Conservation (phyloP, 306 rosid species). For the Cicer chorassanicum region DNA sequence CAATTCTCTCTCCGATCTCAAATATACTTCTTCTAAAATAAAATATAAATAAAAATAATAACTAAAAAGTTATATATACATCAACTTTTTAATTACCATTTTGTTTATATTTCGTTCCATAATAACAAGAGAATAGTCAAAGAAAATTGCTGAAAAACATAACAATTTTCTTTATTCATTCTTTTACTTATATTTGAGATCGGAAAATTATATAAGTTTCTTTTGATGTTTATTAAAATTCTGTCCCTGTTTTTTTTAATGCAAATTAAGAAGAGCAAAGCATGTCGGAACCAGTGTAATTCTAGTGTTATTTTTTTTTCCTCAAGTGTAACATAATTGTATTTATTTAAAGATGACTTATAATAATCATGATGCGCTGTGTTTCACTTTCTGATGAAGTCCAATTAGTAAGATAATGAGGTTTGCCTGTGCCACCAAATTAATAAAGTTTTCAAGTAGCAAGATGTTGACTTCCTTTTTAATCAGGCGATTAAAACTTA, state of each 20-base stretch:
- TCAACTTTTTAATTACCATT: too few relatives aligned
- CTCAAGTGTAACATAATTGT: not conserved
- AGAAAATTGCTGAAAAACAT: too few relatives aligned
- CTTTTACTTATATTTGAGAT: too few relatives aligned
- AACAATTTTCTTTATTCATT: too few relatives aligned
- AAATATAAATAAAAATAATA: too few relatives aligned
- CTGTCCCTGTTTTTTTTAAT: not conserved
- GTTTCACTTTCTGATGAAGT: not conserved
- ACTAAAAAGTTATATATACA: too few relatives aligned
- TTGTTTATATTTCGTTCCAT: too few relatives aligned
- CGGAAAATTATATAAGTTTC: too few relatives aligned
- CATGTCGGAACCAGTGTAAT: not conserved
- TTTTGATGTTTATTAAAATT: too few relatives aligned
- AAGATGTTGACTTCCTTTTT: not conserved
- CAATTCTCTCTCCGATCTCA: too few relatives aligned
- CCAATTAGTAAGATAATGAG: not conserved
- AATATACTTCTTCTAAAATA: too few relatives aligned
- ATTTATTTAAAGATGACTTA: conserved; percentile 3
- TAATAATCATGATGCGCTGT: not conserved
- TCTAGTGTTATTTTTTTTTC: not conserved
- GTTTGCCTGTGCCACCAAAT: not conserved
- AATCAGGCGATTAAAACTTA: not conserved
- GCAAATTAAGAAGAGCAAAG: not conserved
- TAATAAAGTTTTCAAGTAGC: not conserved
- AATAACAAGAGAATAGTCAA: too few relatives aligned